Percentiles rank a stretch among this genome's conserved stretches.
These are phyloP conservation scores for Phytophthora cajani DNA, from an alignment of 352 stramenopile genomes.

Conservation along the genomic window DNA sequence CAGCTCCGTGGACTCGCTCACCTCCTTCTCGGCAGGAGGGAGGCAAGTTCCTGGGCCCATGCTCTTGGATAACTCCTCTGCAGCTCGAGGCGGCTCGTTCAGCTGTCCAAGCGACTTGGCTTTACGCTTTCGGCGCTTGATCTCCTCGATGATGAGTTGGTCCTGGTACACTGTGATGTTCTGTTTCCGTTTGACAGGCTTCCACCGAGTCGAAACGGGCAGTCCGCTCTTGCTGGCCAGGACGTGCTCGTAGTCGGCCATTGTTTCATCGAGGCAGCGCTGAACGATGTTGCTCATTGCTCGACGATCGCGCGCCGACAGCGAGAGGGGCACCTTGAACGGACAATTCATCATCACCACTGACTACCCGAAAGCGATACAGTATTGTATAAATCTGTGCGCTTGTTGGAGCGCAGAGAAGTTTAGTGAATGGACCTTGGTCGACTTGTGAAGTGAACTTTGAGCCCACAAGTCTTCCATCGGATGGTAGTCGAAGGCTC, in stretches of 20 bases:
- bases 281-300: constrained; percentile 32
- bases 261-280: constrained; percentile 28
- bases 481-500: not conserved
- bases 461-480: constrained; percentile 12
- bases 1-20: constrained; percentile 13
- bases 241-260: constrained; percentile 43
- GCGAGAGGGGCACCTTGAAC: constrained; percentile 34
- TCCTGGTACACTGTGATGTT: constrained; percentile 40
- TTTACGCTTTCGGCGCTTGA: constrained; percentile 35
- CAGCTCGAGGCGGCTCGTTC: constrained; percentile 25
- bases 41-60: constrained; percentile 11
- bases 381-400: constrained; percentile 9
- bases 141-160: constrained; percentile 30
- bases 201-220: constrained; percentile 35
- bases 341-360: constrained; percentile 18
- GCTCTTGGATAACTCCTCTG: constrained; percentile 19
- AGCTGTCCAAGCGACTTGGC: constrained; percentile 33
- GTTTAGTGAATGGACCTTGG: constrained; percentile 23
- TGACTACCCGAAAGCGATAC: not conserved
- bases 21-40: constrained; percentile 6
- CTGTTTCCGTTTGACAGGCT: constrained; percentile 37
- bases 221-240: constrained; percentile 28
- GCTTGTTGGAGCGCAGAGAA: constrained; percentile 11
- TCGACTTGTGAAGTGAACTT: not conserved
- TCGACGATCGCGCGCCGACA: constrained; percentile 35